phyloP scores from a whole-genome alignment of 1,139 yeast genomes.

The Diutina scorzettiae region DNA sequence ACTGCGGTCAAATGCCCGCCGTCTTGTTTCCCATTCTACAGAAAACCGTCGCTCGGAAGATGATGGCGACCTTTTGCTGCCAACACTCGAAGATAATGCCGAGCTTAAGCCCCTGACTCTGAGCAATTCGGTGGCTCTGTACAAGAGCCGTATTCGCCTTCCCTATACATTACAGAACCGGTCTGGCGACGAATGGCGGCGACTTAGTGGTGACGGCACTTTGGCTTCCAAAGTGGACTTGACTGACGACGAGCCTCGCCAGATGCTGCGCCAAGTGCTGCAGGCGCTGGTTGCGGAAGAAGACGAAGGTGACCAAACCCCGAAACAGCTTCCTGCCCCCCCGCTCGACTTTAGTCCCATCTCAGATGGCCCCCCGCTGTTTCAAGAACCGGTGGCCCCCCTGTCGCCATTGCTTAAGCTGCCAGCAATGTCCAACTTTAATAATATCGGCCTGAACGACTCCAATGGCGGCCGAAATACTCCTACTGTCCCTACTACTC shows the following conservation, averaged over 20 bases:
- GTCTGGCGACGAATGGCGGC: conserved; percentile 4
- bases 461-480: background rate
- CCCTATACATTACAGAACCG: background rate
- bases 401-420: background rate
- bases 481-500: background rate
- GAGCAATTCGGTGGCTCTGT: background rate
- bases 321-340: background rate
- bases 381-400: background rate
- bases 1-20: background rate
- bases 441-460: background rate
- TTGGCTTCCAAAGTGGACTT: background rate
- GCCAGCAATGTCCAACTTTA: conserved; percentile 1
- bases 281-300: background rate
- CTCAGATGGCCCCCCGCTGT: background rate
- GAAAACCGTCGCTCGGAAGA: background rate
- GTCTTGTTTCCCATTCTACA: too few relatives aligned
- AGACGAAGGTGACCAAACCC: conserved; percentile 1
- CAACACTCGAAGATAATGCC: background rate
- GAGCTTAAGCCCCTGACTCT: background rate
- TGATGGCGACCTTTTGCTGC: background rate
- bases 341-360: background rate
- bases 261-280: background rate
- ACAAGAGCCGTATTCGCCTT: conserved; percentile 2
- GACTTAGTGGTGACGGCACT: background rate
- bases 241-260: background rate